Conservation (phyloP, 768 basidiomycete genomes). For the Panaeolus cyanescens region DNA sequence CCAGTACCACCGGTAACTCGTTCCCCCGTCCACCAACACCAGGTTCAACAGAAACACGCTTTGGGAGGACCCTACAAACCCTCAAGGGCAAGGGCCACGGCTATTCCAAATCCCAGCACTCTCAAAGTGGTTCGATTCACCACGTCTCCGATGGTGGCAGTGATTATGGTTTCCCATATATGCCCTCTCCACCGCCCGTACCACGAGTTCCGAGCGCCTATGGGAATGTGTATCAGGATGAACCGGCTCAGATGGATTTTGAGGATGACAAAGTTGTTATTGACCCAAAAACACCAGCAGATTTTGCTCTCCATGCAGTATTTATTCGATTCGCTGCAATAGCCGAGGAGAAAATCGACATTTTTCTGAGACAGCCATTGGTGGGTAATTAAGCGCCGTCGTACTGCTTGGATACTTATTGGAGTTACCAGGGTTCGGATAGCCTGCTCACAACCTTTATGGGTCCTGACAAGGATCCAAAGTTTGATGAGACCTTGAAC, state of each 20-base stretch:
- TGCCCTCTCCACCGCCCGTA: conserved; percentile 75
- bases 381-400: conserved; percentile 44
- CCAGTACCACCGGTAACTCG: conserved; percentile 49
- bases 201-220: conserved; percentile 73
- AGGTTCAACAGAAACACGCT: conserved; percentile 45
- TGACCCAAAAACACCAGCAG: conserved; percentile 81
- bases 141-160: conserved; percentile 73
- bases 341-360: conserved; percentile 80
- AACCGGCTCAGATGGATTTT: conserved; percentile 50
- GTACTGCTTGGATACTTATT: neutral
- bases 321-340: conserved; percentile 84
- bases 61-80: conserved; percentile 30
- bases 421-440: conserved; percentile 60
- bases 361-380: conserved; percentile 66
- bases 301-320: conserved; percentile 86
- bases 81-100: conserved; percentile 59
- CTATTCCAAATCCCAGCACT: conserved; percentile 73
- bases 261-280: conserved; percentile 69
- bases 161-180: conserved; percentile 57
- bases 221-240: conserved; percentile 48
- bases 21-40: conserved; percentile 65
- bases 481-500: conserved; percentile 84
- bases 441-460: conserved; percentile 66
- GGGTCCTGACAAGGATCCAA: conserved; percentile 70
- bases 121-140: conserved; percentile 74